Evolutionary conservation across 2,329 filamentous ascomycete species (phyloP).

Genomic region (Diplocarpon mali): DNA sequence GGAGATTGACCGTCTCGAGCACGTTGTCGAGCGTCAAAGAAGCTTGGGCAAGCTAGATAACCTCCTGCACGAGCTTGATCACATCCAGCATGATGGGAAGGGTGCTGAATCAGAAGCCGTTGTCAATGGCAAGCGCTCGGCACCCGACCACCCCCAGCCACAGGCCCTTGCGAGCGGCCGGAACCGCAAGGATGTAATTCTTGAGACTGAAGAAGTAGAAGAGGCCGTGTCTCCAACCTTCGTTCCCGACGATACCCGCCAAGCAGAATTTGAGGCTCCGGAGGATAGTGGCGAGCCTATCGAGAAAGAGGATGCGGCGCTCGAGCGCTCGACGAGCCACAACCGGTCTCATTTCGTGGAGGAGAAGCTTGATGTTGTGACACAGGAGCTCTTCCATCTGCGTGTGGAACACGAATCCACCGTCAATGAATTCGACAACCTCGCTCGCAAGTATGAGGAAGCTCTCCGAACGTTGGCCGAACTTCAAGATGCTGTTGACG

Average conservation of each 20-base stretch:
- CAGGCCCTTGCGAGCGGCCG: conserved; percentile 42
- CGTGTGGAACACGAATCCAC: conserved; percentile 84
- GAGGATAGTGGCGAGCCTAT: conserved; percentile 27
- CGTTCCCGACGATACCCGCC: conserved; percentile 10
- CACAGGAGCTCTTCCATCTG: conserved; percentile 82
- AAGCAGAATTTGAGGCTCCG: conserved; percentile 25
- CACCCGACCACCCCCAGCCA: conserved; percentile 41
- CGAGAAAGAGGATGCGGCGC: conserved; percentile 26
- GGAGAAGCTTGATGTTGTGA: conserved; percentile 85
- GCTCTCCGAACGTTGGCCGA: conserved; percentile 72
- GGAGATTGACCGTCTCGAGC: conserved; percentile 86
- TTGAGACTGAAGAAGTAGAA: conserved; percentile 33
- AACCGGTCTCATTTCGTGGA: conserved; percentile 70
- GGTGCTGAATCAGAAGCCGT: conserved; percentile 28
- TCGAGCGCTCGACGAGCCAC: no score
- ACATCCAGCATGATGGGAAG: conserved; percentile 52
- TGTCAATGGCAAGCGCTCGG: conserved; percentile 35
- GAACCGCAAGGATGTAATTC: conserved; percentile 44
- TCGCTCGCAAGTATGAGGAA: conserved; percentile 85
- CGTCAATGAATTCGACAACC: conserved; percentile 65
- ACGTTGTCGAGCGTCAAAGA: conserved; percentile 88
- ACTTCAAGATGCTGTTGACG: conserved; percentile 75
- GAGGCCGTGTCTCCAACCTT: conserved; percentile 8
- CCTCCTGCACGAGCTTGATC: conserved; percentile 80
- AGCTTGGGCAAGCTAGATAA: conserved; percentile 92